These are phyloP conservation scores for Boeremia lycopersici DNA, from an alignment of 2,329 filamentous ascomycete species.

Conservation along the genomic window DNA sequence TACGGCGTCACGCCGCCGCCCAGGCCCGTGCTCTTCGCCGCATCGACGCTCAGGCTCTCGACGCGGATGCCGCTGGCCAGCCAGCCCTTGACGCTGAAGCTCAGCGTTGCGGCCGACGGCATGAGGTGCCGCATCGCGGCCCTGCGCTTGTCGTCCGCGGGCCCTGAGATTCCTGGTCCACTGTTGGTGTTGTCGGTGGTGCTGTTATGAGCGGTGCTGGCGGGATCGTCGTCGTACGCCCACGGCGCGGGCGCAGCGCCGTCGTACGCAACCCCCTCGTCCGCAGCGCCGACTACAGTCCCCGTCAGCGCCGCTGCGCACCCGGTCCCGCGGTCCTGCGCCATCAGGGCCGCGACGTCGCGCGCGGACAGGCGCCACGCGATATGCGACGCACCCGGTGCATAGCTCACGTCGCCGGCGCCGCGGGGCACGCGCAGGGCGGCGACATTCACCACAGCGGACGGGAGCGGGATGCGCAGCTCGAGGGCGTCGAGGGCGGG, in stretches of 20 bases:
- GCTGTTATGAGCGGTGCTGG: too few relatives aligned
- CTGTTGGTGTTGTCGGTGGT: too few relatives aligned
- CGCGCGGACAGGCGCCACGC: conserved; percentile 85
- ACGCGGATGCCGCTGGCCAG: conserved; percentile 68
- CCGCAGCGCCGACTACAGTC: conserved; percentile 70
- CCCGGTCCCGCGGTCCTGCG: conserved; percentile 52
- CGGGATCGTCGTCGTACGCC: too few relatives aligned
- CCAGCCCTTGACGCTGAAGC: conserved; percentile 65
- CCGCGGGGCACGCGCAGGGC: conserved; percentile 81
- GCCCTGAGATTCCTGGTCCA: too few relatives aligned
- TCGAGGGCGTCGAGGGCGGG: conserved; percentile 73
- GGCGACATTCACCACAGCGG: conserved; percentile 78
- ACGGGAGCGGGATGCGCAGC: conserved; percentile 79
- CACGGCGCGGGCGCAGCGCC: conserved; percentile 32
- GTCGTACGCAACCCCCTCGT: conserved; percentile 39
- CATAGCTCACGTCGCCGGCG: conserved; percentile 82
- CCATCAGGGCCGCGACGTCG: conserved; percentile 63
- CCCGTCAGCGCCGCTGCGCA: conserved; percentile 76
- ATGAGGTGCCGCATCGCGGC: conserved; percentile 62
- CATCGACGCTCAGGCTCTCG: conserved; percentile 66
- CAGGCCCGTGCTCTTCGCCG: conserved; percentile 82
- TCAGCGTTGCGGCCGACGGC: conserved; percentile 54
- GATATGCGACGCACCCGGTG: conserved; percentile 70
- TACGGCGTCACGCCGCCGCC: conserved; percentile 91
- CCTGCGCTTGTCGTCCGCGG: too few relatives aligned